Conservation (phyloP, 1,284 basidiomycete genomes). For the Vanrija sp. region DNA sequence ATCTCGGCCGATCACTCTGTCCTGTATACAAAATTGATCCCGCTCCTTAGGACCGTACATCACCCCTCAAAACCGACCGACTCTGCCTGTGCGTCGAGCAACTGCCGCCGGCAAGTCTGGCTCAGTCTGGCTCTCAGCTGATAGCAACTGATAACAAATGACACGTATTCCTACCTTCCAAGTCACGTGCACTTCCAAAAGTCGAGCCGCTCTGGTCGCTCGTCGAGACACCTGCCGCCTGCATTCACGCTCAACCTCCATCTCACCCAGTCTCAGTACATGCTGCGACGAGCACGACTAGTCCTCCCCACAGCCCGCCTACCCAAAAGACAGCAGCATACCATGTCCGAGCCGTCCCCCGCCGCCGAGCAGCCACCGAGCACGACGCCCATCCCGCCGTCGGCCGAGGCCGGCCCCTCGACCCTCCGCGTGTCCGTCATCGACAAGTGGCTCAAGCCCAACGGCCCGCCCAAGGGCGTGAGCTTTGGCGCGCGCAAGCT, state of each 20-base stretch:
- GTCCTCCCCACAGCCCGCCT: background rate
- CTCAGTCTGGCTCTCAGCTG: no score
- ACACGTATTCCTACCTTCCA: background rate
- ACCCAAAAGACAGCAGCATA: no score
- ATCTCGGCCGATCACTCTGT: conserved; percentile 21
- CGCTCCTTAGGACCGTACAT: no score
- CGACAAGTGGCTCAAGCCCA: conserved; percentile 44
- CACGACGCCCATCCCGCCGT: conserved; percentile 3
- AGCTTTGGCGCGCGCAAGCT: conserved; percentile 45
- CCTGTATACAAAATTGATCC: no score
- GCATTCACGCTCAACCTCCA: background rate
- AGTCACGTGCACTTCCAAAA: background rate
- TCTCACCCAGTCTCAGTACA: background rate
- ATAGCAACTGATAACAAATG: no score
- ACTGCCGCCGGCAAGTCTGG: no score
- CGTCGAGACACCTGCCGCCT: background rate
- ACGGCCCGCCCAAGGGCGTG: conserved; percentile 42
- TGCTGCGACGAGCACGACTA: no score
- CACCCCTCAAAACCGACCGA: no score
- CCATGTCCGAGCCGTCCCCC: background rate
- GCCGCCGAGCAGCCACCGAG: background rate
- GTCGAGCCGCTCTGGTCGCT: background rate
- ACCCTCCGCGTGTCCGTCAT: conserved; percentile 24
- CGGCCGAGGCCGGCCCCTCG: conserved; percentile 19
- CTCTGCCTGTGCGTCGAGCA: no score